phyloP scores from a whole-genome alignment of 83 land plant genomes.

The Isoetes engelmannii region DNA sequence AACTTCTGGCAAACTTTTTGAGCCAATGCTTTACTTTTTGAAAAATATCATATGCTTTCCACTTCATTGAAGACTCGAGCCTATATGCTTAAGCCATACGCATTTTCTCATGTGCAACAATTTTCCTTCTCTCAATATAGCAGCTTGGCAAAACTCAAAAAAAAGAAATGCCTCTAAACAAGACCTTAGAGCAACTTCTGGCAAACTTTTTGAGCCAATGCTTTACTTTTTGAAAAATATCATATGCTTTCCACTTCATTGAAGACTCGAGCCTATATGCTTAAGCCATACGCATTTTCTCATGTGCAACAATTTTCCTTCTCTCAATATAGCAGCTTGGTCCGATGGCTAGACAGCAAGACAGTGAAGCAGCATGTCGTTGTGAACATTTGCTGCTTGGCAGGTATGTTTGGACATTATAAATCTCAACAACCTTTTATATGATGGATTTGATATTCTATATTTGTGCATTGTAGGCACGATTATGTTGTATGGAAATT shows the following conservation, averaged over 20 bases:
- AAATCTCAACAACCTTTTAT: no score
- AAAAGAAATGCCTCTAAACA: no score
- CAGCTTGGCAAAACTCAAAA: slow-evolving; percentile 34
- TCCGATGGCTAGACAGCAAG: slow-evolving; percentile 41
- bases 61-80: not conserved
- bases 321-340: slow-evolving; percentile 23
- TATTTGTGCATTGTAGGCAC: slow-evolving; percentile 20
- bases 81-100: not conserved
- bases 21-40: not conserved
- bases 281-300: not conserved
- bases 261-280: not conserved
- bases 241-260: not conserved
- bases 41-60: not conserved
- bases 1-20: no score
- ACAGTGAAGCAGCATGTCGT: slow-evolving; percentile 12
- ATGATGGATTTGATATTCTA: not conserved
- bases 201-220: no score
- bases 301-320: not conserved
- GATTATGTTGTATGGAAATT: slow-evolving; percentile 44
- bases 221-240: not conserved
- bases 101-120: not conserved
- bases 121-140: slow-evolving; percentile 13
- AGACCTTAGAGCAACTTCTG: no score
- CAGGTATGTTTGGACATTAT: slow-evolving; percentile 19
- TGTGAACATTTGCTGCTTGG: slow-evolving; percentile 32